Base-by-base conservation (phyloP, 805 yeast genomes). In the Saccharomyces jurei region DNA sequence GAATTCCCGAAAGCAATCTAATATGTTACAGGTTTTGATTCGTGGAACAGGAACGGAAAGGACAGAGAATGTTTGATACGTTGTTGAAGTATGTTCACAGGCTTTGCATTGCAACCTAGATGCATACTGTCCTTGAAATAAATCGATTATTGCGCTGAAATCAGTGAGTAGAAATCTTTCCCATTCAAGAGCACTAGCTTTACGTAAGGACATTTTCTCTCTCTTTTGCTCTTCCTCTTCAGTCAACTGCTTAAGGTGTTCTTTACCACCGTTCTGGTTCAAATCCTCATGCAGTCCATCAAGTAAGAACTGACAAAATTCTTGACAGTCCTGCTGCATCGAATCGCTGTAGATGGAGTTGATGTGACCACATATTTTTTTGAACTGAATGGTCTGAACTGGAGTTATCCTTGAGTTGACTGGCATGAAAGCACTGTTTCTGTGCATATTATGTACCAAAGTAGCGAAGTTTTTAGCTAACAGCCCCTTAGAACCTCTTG, bases 231-330 rank as follows among this genome's bases (percentile, higher is more conserved):
- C 97, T 59, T 89, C 94, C 51, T 80, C 83, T 52, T 80, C 83
- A 14, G 83, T 80, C 56, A 86, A 77, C 58, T 83, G 89, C 21
- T 79, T 76, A 30, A 74, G 62, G 48, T 81, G 75, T 2, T 78
- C 77, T 50, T 77, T 78, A 30, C 71, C 74, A 2, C 88, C 88
- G 60, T 77, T 75, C 50, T 78, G 77, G 65, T 91, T 91, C 58
- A 92, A 75, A 70, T 92, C 98, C 69, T 92, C 97, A 66, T 92
- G 97, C 41, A 92, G 73, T 1, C 94, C 90, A 70, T 92, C 97
- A 28, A 92, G 74, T 31, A 92, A 69, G 76, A 87, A 92, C 30
- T 95, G 91, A 51, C 90, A 77, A 64, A 92, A 86, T 66, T 92
- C 98, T 67, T 91, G 97, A 1, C 96, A 87, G 66, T 92, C 98